Conservation (phyloP, 2,329 filamentous ascomycete species). For the Aureobasidium sp. region DNA sequence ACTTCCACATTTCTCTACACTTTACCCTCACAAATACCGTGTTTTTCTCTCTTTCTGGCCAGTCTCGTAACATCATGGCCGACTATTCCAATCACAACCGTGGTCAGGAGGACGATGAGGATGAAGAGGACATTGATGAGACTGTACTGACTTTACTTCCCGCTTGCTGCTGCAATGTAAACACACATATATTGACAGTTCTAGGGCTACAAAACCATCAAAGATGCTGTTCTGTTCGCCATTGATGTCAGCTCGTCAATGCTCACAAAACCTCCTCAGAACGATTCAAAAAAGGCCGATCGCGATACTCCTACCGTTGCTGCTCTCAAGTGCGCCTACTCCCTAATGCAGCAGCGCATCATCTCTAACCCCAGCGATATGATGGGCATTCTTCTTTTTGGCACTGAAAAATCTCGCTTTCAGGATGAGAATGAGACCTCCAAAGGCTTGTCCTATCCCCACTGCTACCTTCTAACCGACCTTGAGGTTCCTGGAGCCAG, state of each 20-base stretch:
- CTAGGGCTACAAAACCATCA: constrained; percentile 84
- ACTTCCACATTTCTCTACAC: background rate
- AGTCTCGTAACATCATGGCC: constrained; percentile 13
- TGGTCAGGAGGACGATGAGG: constrained; percentile 53
- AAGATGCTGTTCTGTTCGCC: constrained; percentile 96
- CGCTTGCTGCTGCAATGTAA: background rate
- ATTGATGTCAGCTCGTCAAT: constrained; percentile 88
- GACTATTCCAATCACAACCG: constrained; percentile 23
- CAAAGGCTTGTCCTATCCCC: constrained; percentile 63
- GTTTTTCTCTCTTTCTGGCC: background rate
- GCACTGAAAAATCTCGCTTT: constrained; percentile 78
- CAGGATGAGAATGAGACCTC: constrained; percentile 56
- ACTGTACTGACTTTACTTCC: constrained; percentile 38
- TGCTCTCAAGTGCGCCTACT: constrained; percentile 87
- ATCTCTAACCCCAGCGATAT: constrained; percentile 94
- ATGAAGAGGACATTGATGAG: constrained; percentile 62
- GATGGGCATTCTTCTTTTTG: constrained; percentile 92
- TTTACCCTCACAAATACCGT: background rate
- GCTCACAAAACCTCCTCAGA: constrained; percentile 59
- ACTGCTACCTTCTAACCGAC: constrained; percentile 87
- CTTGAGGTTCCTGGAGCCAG: constrained; percentile 79
- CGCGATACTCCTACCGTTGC: constrained; percentile 72
- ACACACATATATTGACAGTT: background rate
- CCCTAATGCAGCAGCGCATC: constrained; percentile 96
- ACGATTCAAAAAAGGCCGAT: constrained; percentile 66